Conservation (phyloP, 768 basidiomycete genomes). For the Suillus paluster region DNA sequence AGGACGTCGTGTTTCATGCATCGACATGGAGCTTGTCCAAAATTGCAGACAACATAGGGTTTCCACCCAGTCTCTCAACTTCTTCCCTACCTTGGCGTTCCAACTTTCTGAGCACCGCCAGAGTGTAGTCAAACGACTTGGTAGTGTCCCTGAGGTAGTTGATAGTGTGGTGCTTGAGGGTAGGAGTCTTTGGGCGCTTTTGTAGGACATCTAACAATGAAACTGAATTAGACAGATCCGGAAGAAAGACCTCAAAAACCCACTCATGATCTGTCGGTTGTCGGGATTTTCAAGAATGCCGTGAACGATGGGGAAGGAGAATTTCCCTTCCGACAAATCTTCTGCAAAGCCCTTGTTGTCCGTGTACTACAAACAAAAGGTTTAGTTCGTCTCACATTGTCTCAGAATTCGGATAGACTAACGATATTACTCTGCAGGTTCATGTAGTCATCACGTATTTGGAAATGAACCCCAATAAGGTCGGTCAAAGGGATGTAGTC, state of each 20-base stretch:
- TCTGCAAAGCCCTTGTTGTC: slow-evolving; percentile 89
- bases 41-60: slow-evolving; percentile 59
- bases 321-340: slow-evolving; percentile 96
- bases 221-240: not conserved
- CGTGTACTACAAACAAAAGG: slow-evolving; percentile 62
- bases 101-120: slow-evolving; percentile 65
- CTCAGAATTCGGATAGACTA: not conserved
- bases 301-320: slow-evolving; percentile 95
- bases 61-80: slow-evolving; percentile 78
- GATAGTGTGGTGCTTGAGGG: slow-evolving; percentile 81
- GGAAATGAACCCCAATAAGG: slow-evolving; percentile 60
- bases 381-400: not conserved
- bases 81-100: slow-evolving; percentile 72
- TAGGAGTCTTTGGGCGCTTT: slow-evolving; percentile 81
- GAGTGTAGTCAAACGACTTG: slow-evolving; percentile 86
- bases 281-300: slow-evolving; percentile 78
- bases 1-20: not conserved
- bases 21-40: slow-evolving; percentile 55
- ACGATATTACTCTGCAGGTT: slow-evolving; percentile 32
- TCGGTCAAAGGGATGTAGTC: slow-evolving; percentile 62
- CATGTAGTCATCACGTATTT: slow-evolving; percentile 62
- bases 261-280: slow-evolving; percentile 85
- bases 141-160: slow-evolving; percentile 77
- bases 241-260: slow-evolving; percentile 31
- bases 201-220: slow-evolving; percentile 77